Base-by-base conservation (phyloP, 768 basidiomycete species). In the Dendrothele bispora region DNA sequence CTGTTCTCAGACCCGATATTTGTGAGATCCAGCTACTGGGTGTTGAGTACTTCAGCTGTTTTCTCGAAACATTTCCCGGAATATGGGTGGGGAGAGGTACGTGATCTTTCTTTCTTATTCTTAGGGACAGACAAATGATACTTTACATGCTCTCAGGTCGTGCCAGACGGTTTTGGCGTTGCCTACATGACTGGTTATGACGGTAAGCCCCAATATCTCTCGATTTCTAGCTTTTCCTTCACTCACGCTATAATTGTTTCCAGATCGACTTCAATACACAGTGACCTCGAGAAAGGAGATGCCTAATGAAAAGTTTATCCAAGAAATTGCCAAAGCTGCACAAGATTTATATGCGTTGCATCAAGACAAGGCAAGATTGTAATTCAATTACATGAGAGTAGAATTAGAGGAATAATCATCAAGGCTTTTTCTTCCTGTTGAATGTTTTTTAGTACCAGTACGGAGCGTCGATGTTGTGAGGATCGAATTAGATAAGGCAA, bases 131-230 rank as follows among this genome's bases (percentile, higher is more conserved):
- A 32, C 10, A 32, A 32, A 32, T 32, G 30, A 24, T 39, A 12
- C 21, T 14, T 12, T 26, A n/a, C n/a, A n/a, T n/a, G n/a, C 34
- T 15, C 15, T 27, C 48, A 79, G 78, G 89, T 98, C 37, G 91
- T 95, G 21, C 85, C 90, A 1, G 86, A 97, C 54, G 95, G 95
- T 1, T 98, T 95, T 61, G 95, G 95, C 26, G 86, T 98, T 25
- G 88, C 92, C 11, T 98, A 98, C 61, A 85, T 92, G 80, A 94
- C 94, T n/a, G 89, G 90, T 30, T 87, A 81, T 57, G 81, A 89
- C 53, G 83, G 87, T 86, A 48, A 46, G 79, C 63, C 3, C 35
- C n/a, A n/a, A n/a, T n/a, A n/a, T n/a, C 10, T n/a, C 17, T 29
- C 18, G 30, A 10, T 21, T 29, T 24, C n/a, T n/a, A n/a, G n/a